Evolutionary conservation across 148 eudicot species (phyloP).

Genomic region (Vaccinium myrtillus): DNA sequence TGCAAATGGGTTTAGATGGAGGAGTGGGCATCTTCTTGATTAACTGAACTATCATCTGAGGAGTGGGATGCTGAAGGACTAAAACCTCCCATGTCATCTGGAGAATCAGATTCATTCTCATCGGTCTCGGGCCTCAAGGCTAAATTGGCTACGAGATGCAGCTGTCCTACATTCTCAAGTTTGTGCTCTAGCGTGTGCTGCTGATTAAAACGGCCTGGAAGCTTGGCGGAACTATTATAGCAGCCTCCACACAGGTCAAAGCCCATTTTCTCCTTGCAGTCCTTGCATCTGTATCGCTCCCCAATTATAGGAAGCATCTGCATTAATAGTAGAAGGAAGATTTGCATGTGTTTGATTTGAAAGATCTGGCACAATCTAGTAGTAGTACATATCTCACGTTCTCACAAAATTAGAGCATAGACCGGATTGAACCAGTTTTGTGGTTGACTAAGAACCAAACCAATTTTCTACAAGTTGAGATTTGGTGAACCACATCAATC

Average conservation of each 20-base stretch:
- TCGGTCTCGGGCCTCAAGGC: neutral
- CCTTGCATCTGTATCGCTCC: slow-evolving; percentile 55
- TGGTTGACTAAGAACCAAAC: neutral
- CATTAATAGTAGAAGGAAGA: neutral
- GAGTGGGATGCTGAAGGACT: neutral
- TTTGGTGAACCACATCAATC: neutral
- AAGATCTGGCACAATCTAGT: neutral
- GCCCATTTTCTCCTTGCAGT: slow-evolving; percentile 53
- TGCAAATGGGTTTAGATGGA: neutral
- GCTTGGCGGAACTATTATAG: slow-evolving; percentile 49
- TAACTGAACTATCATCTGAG: neutral
- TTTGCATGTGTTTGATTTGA: neutral
- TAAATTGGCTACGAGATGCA: neutral
- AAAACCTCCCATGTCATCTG: neutral
- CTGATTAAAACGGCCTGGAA: slow-evolving; percentile 77
- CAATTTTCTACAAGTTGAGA: neutral
- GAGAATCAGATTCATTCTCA: neutral
- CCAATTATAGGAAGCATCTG: slow-evolving; percentile 77
- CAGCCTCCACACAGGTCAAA: slow-evolving; percentile 73
- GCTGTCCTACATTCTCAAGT: slow-evolving; percentile 36
- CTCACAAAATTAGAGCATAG: neutral
- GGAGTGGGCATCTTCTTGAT: neutral
- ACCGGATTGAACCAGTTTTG: neutral
- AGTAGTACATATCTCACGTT: neutral
- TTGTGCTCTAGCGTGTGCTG: slow-evolving; percentile 67